Conservation (phyloP, 1,284 basidiomycete genomes). For the Inonotus hispidus region DNA sequence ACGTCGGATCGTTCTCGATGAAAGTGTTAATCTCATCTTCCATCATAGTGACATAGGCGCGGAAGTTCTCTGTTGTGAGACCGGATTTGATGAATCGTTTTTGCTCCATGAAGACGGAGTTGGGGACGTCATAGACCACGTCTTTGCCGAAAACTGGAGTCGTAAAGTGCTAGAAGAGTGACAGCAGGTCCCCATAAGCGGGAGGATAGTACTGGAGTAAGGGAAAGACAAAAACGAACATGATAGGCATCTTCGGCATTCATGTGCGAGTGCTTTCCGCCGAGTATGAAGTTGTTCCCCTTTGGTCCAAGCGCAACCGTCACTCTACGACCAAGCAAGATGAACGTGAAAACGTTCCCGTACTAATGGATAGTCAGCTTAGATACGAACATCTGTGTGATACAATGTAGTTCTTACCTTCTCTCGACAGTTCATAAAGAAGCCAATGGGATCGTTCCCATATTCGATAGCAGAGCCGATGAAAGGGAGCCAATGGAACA, state of each 20-base stretch:
- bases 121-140: conserved; percentile 97
- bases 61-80: conserved; percentile 87
- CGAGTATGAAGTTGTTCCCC: conserved; percentile 92
- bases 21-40: conserved; percentile 76
- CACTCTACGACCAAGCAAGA: conserved; percentile 83
- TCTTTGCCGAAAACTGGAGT: conserved; percentile 95
- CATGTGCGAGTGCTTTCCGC: conserved; percentile 88
- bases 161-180: conserved; percentile 62
- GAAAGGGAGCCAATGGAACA: conserved; percentile 75
- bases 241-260: conserved; percentile 97
- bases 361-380: conserved; percentile 32
- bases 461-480: conserved; percentile 72
- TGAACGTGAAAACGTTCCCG: conserved; percentile 87
- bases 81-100: conserved; percentile 97
- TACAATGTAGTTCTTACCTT: conserved; percentile 54
- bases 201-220: background rate
- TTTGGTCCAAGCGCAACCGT: conserved; percentile 90
- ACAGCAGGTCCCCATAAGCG: background rate
- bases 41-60: conserved; percentile 88
- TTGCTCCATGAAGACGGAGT: conserved; percentile 97
- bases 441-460: conserved; percentile 75
- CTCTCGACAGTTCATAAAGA: conserved; percentile 69
- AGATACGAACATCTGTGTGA: background rate
- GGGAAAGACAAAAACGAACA: conserved; percentile 42
- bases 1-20: conserved; percentile 55